Evolutionary conservation across 2,329 filamentous ascomycete species (phyloP).

Genomic region (Aspergillus versicolor): DNA sequence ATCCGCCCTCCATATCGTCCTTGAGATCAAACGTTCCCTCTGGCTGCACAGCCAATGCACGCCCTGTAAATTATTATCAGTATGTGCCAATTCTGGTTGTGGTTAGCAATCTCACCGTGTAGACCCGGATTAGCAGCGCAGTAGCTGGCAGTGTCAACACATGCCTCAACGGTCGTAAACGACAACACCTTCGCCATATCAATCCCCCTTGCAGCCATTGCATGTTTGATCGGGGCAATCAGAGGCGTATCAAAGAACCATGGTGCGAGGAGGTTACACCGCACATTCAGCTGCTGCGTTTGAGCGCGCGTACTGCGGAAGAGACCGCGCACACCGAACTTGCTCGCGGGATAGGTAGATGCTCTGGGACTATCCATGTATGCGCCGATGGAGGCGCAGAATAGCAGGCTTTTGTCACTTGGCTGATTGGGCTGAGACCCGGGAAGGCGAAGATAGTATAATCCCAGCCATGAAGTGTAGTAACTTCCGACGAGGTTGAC

Average conservation of each 20-base stretch:
- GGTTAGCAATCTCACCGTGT: background rate
- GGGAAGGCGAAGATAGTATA: background rate
- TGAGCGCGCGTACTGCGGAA: background rate
- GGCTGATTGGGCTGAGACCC: background rate
- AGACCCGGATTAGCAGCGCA: background rate
- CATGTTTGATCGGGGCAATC: background rate
- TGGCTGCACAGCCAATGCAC: background rate
- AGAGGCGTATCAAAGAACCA: background rate
- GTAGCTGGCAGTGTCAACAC: background rate
- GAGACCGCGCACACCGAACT: background rate
- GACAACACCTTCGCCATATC: background rate
- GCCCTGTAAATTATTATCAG: background rate
- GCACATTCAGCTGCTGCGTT: background rate
- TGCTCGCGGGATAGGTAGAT: background rate
- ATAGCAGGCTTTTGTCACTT: background rate
- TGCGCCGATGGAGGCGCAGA: background rate
- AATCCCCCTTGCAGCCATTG: background rate
- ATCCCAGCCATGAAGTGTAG: background rate
- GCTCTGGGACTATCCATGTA: conserved; percentile 1
- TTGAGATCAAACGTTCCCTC: conserved; percentile 1
- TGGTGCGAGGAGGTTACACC: background rate
- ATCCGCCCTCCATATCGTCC: conserved; percentile 1
- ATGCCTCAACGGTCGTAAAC: background rate
- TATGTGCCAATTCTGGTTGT: background rate
- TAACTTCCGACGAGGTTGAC: conserved; percentile 1